Conservation (phyloP, 169 alveolate species). For the Plasmodium ovale region DNA sequence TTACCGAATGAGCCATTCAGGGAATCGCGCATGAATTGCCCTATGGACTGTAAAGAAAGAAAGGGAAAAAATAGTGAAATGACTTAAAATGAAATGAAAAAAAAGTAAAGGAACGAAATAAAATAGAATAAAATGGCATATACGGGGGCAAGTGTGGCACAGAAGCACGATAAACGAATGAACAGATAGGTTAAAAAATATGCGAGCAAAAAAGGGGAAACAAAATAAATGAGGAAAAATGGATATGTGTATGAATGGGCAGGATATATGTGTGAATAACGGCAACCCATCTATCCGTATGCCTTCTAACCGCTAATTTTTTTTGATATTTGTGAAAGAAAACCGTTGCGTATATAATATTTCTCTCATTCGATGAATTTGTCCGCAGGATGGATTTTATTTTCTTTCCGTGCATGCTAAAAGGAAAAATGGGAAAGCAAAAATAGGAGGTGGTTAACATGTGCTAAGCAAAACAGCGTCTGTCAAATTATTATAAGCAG, state of each 20-base stretch:
- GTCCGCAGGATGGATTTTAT: slow-evolving; percentile 57
- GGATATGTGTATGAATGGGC: too few relatives aligned
- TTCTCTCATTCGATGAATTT: slow-evolving; percentile 32
- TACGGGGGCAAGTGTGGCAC: too few relatives aligned
- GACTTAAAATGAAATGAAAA: neutral
- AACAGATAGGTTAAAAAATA: too few relatives aligned
- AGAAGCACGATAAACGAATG: too few relatives aligned
- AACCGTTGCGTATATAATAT: slow-evolving; percentile 43
- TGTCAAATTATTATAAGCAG: too few relatives aligned
- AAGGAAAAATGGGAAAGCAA: neutral
- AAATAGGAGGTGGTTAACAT: neutral
- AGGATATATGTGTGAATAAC: neutral
- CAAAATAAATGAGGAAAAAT: too few relatives aligned
- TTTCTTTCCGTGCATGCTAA: slow-evolving; percentile 23
- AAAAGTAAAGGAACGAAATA: neutral
- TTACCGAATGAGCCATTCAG: slow-evolving; percentile 21
- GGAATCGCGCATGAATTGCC: slow-evolving; percentile 42
- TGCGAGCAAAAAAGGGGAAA: too few relatives aligned
- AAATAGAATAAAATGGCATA: neutral
- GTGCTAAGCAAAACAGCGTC: neutral
- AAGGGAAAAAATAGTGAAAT: slow-evolving; percentile 3
- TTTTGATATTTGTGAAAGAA: slow-evolving; percentile 62
- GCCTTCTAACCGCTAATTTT: slow-evolving; percentile 20
- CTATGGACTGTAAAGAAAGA: slow-evolving; percentile 22
- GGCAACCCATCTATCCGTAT: neutral